Conservation (phyloP, 1,139 yeast species). For the Sugiyamaella japonica region DNA sequence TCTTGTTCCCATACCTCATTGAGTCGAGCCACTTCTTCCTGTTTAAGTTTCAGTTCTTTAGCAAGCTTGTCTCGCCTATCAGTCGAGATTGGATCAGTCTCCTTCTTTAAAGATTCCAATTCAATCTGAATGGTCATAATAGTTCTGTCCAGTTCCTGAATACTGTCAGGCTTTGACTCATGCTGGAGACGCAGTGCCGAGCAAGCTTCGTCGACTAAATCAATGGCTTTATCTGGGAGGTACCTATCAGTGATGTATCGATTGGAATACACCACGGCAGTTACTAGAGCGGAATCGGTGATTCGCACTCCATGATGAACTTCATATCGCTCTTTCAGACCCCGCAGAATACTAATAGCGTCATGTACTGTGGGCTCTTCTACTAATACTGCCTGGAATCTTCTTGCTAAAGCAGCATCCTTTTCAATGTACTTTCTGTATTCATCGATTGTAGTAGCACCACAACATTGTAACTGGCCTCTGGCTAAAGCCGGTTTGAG, state of each 20-base stretch:
- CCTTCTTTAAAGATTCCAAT: constrained; percentile 87
- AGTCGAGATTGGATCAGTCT: constrained; percentile 77
- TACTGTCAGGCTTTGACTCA: constrained; percentile 94
- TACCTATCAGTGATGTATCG: constrained; percentile 90
- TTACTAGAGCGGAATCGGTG: constrained; percentile 87
- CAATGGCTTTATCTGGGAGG: constrained; percentile 95
- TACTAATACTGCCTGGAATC: constrained; percentile 86
- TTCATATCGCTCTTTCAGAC: constrained; percentile 89
- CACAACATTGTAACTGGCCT: constrained; percentile 90
- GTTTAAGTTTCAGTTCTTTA: constrained; percentile 60
- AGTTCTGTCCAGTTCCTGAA: constrained; percentile 82
- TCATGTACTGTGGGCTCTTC: constrained; percentile 93
- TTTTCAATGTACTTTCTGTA: constrained; percentile 85
- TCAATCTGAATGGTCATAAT: constrained; percentile 95
- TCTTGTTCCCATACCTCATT: constrained; percentile 88
- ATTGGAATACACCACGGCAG: constrained; percentile 88
- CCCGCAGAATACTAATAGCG: constrained; percentile 87
- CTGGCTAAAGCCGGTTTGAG: constrained; percentile 93
- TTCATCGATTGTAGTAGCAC: constrained; percentile 92
- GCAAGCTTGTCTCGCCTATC: constrained; percentile 71
- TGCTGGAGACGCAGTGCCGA: constrained; percentile 92
- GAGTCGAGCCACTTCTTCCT: constrained; percentile 63
- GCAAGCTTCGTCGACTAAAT: constrained; percentile 95
- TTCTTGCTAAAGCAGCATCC: constrained; percentile 87
- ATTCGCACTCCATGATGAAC: constrained; percentile 99